phyloP scores from a whole-genome alignment of 306 rosid species.

The Lotus japonicus region DNA sequence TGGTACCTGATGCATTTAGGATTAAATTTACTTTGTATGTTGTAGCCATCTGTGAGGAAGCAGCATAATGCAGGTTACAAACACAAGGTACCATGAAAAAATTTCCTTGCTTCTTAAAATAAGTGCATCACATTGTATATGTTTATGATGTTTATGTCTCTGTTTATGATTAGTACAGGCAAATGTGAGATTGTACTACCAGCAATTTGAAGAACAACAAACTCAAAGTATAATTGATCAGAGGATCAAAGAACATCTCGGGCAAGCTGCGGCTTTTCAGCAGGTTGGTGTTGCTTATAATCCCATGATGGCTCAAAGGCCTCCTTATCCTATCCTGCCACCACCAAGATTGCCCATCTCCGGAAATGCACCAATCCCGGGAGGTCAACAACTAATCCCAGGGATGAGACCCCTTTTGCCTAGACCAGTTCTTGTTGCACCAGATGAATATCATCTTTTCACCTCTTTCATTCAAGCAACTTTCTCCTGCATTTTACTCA shows the following conservation, averaged over 20 bases:
- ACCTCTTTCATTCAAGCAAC: slow-evolving; percentile 11
- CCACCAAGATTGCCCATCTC: slow-evolving; percentile 61
- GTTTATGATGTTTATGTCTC: neutral
- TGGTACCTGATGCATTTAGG: neutral
- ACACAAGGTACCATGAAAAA: slow-evolving; percentile 58
- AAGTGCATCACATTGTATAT: neutral
- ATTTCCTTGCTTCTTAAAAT: neutral
- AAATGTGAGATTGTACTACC: slow-evolving; percentile 79
- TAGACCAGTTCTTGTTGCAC: slow-evolving; percentile 68
- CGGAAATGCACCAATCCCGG: slow-evolving; percentile 39
- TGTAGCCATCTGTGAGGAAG: slow-evolving; percentile 96
- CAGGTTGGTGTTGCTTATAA: slow-evolving; percentile 88
- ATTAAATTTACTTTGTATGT: neutral
- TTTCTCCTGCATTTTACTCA: neutral
- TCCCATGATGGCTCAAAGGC: slow-evolving; percentile 55
- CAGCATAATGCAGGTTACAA: slow-evolving; percentile 99
- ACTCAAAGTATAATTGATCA: slow-evolving; percentile 93
- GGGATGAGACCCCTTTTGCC: slow-evolving; percentile 90
- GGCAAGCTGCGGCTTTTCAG: slow-evolving; percentile 85
- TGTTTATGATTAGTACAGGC: slow-evolving; percentile 37
- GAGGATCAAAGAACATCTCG: slow-evolving; percentile 95
- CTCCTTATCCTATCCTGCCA: slow-evolving; percentile 67
- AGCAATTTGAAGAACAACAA: slow-evolving; percentile 96
- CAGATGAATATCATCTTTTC: slow-evolving; percentile 40
- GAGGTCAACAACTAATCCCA: slow-evolving; percentile 52